Evolutionary conservation across 306 rosid genomes (phyloP), one percentile per base, ranked within the genome.

Genomic region (Pterocarpus santalinus): DNA sequence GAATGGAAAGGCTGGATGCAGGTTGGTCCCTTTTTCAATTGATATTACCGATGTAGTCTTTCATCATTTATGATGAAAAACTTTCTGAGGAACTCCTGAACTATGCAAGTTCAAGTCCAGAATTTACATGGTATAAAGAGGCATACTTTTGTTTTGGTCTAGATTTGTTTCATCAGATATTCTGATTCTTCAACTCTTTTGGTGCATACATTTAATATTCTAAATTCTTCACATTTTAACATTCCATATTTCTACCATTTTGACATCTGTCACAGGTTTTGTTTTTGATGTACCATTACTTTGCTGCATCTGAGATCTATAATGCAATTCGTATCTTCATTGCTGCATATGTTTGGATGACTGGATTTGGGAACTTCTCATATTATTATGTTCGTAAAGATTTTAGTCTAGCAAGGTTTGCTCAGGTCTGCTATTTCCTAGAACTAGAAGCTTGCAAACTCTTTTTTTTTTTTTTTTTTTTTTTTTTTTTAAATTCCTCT

Each of bases 1-100:
- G 99, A 95, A 84, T 95, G 99, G 99, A 93, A 86, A 90, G 99
- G 99, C 47, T 95, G 99, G 98, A 95, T 93, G 99, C 99, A 95
- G 97, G 99, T 95, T 70, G 68, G 91, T 83, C 78, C 17, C 80
- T 72, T 72, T 28, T 83, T 79, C 58, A 69, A 44, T 62, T 77
- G 67, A 35, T 71, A 8, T 74, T 79, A 57, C 73, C 67, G 69
- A 65, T 58, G 47, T 66, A 51, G 73, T 80, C 72, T 68, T 63
- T 73, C 36, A 44, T 74, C 61, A 47, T 62, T 69, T 74, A 62
- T 66, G 55, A 64, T 67, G 68, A 72, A 49, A 64, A 77, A 68
- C 13, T 22, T 39, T 35, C 16, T 51, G 9, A 51, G 58, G 30
- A 75, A 63, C 15, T 32, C 41, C 69, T 77, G 34, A 66, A 64